A percentile compares a stretch with the other conserved stretches of the same genome.
Conservation (phyloP, 176 grass and related monocot species). For the Musa troglodytarum region DNA sequence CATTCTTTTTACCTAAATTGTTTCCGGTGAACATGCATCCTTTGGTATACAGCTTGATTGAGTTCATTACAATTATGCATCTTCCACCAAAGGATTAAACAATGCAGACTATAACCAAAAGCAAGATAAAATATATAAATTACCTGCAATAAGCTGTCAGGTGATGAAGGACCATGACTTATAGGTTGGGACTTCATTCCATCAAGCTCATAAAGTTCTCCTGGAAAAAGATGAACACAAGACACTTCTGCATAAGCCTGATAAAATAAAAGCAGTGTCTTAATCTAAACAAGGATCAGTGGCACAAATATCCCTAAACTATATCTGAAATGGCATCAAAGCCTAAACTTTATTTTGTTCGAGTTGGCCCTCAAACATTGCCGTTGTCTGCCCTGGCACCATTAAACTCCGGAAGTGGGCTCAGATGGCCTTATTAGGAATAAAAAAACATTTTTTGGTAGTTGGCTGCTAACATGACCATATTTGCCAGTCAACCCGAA, state of each 20-base stretch:
- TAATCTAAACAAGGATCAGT: background rate
- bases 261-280: background rate
- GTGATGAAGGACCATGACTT: conserved; percentile 50
- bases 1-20: too few species aligned
- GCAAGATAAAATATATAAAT: background rate
- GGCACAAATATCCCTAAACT: background rate
- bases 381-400: background rate
- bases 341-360: background rate
- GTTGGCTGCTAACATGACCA: too few species aligned
- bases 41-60: background rate
- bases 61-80: background rate
- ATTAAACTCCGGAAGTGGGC: background rate
- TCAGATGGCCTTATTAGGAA: too few species aligned
- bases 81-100: background rate
- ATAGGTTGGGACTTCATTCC: conserved; percentile 46
- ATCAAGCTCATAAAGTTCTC: conserved; percentile 80
- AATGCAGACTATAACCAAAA: conserved; percentile 4
- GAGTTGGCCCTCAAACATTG: background rate
- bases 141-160: conserved; percentile 68
- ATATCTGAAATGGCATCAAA: background rate
- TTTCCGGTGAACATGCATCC: too few species aligned
- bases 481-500: too few species aligned
- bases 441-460: too few species aligned
- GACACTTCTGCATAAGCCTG: background rate
- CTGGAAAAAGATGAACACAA: conserved; percentile 23